These are phyloP conservation scores for Penicillium bialowiezense DNA, from an alignment of 495 filamentous ascomycete genomes.

Conservation along the genomic window DNA sequence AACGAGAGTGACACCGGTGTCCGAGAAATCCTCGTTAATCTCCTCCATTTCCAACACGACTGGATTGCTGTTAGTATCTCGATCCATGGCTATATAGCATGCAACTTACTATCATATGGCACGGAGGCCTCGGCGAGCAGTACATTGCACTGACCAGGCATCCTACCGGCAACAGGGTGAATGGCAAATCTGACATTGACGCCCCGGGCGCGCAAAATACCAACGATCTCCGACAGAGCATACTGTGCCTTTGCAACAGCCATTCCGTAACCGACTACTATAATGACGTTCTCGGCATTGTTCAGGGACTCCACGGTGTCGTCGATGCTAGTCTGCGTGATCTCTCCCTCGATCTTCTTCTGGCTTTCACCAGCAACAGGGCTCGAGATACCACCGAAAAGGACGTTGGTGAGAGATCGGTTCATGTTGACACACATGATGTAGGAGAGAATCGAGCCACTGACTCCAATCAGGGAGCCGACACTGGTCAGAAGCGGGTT, in stretches of 20 bases:
- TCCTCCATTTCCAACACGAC: slow-evolving; percentile 85
- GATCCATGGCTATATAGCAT: not conserved
- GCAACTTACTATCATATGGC: slow-evolving; percentile 64
- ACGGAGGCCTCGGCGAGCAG: slow-evolving; percentile 78
- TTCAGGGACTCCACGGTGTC: slow-evolving; percentile 69
- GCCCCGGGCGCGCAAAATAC: slow-evolving; percentile 64
- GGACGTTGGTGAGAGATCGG: slow-evolving; percentile 71
- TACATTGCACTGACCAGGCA: slow-evolving; percentile 87
- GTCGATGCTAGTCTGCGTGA: slow-evolving; percentile 70
- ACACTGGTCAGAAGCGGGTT: slow-evolving; percentile 76
- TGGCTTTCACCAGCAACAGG: slow-evolving; percentile 48
- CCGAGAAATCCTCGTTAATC: slow-evolving; percentile 81
- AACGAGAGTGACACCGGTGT: slow-evolving; percentile 79
- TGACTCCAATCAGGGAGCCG: slow-evolving; percentile 76
- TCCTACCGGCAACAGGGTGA: slow-evolving; percentile 77
- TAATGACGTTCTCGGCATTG: slow-evolving; percentile 73
- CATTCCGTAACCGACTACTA: slow-evolving; percentile 85
- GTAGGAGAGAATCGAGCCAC: slow-evolving; percentile 77
- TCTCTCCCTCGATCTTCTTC: slow-evolving; percentile 69
- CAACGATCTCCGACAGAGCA: slow-evolving; percentile 72
- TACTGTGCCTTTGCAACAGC: slow-evolving; percentile 86
- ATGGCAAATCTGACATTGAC: slow-evolving; percentile 83
- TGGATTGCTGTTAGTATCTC: slow-evolving; percentile 19
- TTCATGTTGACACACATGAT: slow-evolving; percentile 87
- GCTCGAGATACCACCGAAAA: slow-evolving; percentile 72